These are phyloP conservation scores for Podila epigama DNA, from an alignment of 192 early-diverging fungal species.

Conservation along the genomic window DNA sequence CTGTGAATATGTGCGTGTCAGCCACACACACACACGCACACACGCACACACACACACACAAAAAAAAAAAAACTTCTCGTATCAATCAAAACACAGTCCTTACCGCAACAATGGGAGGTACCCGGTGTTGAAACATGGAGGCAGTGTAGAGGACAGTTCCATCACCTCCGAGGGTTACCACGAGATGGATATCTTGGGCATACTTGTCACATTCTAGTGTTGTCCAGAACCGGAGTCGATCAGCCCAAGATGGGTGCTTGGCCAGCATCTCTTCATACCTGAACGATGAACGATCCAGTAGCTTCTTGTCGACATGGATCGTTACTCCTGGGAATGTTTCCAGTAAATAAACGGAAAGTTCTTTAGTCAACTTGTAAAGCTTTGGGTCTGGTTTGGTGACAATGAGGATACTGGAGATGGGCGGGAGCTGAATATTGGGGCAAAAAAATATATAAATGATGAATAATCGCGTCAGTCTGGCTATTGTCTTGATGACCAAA, in stretches of 20 bases:
- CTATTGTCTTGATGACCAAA: too few relatives aligned
- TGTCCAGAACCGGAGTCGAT: conserved; percentile 30
- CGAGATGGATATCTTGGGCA: conserved; percentile 27
- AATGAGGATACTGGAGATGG: conserved; percentile 42
- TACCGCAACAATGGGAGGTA: conserved; percentile 82
- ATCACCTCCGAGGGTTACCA: conserved; percentile 81
- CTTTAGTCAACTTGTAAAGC: conserved; percentile 31
- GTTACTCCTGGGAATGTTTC: conserved; percentile 26
- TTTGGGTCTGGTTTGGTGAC: conserved; percentile 49
- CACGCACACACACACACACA: neutral
- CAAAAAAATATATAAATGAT: neutral
- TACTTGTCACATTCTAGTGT: conserved; percentile 20
- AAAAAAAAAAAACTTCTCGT: neutral
- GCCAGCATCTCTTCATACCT: conserved; percentile 22
- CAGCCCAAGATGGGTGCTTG: conserved; percentile 18
- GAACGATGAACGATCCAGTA: conserved; percentile 26
- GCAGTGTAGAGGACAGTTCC: conserved; percentile 91
- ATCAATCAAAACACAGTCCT: neutral
- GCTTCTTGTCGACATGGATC: conserved; percentile 31
- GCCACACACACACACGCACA: neutral
- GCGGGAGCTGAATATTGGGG: conserved; percentile 11
- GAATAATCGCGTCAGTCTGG: too few relatives aligned
- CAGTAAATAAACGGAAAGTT: conserved; percentile 23
- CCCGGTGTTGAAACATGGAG: conserved; percentile 82
- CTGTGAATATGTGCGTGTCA: conserved; percentile 31